Conservation (phyloP, 2,329 filamentous ascomycete genomes). For the Decorospora gaudefroyi region DNA sequence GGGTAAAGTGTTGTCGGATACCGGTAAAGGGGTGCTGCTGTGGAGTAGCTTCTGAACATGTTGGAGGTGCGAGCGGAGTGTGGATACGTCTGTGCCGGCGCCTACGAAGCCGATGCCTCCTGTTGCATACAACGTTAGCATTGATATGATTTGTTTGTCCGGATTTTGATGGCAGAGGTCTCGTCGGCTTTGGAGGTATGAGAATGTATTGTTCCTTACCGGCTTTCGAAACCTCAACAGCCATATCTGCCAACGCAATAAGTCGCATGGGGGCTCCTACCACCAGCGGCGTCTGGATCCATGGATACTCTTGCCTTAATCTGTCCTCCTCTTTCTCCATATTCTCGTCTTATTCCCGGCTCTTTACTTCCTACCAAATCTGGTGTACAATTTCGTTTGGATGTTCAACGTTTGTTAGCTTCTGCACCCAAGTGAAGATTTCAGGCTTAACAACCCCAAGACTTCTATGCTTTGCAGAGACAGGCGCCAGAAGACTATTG, state of each 20-base stretch:
- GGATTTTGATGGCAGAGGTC: no score
- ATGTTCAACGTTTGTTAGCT: no score
- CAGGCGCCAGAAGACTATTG: no score
- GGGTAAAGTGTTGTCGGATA: conserved; percentile 46
- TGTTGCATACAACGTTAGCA: conserved; percentile 20
- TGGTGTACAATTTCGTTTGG: no score
- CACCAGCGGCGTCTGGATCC: conserved; percentile 63
- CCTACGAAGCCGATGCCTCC: conserved; percentile 56
- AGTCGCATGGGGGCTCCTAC: conserved; percentile 70
- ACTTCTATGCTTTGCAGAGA: no score
- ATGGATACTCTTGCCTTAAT: conserved; percentile 58
- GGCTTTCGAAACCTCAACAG: conserved; percentile 62
- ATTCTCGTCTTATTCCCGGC: not conserved
- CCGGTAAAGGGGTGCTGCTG: conserved; percentile 12
- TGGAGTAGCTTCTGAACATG: conserved; percentile 29
- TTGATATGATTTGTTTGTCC: not conserved
- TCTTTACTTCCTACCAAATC: no score
- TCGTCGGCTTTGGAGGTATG: no score
- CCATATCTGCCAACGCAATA: conserved; percentile 61
- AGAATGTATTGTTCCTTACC: conserved; percentile 36
- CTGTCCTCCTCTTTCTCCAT: conserved; percentile 20
- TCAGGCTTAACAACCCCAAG: no score
- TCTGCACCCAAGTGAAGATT: no score
- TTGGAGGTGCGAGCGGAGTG: conserved; percentile 39
- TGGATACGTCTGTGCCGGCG: conserved; percentile 50